Conservation (phyloP, 495 filamentous ascomycete species). For the Mycothermus thermophilus region DNA sequence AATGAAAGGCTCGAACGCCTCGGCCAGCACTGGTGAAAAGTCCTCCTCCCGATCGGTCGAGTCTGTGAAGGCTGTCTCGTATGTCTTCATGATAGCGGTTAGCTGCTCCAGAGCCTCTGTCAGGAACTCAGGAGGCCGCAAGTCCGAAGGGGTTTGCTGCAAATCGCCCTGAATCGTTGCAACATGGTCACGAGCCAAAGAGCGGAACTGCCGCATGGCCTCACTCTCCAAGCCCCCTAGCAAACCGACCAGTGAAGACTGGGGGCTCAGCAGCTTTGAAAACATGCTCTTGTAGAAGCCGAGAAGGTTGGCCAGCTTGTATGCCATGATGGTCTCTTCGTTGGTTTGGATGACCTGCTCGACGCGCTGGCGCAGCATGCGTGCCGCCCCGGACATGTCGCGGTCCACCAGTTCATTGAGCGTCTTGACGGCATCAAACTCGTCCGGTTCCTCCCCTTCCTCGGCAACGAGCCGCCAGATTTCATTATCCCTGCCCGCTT, state of each 20-base stretch:
- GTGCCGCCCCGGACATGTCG: slow-evolving; percentile 63
- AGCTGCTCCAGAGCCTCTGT: slow-evolving; percentile 65
- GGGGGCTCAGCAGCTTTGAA: slow-evolving; percentile 54
- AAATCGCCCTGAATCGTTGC: slow-evolving; percentile 57
- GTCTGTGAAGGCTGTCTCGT: slow-evolving; percentile 61
- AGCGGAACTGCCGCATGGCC: slow-evolving; percentile 70
- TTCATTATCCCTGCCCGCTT: slow-evolving; percentile 74
- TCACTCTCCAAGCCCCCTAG: slow-evolving; percentile 55
- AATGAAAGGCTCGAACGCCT: slow-evolving; percentile 79
- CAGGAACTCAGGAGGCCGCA: slow-evolving; percentile 73
- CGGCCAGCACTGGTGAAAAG: slow-evolving; percentile 68
- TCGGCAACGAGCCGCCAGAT: slow-evolving; percentile 58
- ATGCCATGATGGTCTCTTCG: slow-evolving; percentile 76
- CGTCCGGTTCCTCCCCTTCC: slow-evolving; percentile 37
- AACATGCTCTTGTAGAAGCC: slow-evolving; percentile 84
- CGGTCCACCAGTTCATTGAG: slow-evolving; percentile 81
- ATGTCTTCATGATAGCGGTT: slow-evolving; percentile 59
- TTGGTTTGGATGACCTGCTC: slow-evolving; percentile 87
- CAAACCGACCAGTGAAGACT: slow-evolving; percentile 55
- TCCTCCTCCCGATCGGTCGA: slow-evolving; percentile 41
- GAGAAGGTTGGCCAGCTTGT: slow-evolving; percentile 77
- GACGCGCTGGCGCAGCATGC: slow-evolving; percentile 65
- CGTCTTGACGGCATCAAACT: slow-evolving; percentile 72
- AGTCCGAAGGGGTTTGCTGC: slow-evolving; percentile 49
- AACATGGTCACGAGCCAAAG: slow-evolving; percentile 63